These are phyloP conservation scores for Piper betle DNA, from an alignment of 164 flowering plant species.

Conservation along the genomic window DNA sequence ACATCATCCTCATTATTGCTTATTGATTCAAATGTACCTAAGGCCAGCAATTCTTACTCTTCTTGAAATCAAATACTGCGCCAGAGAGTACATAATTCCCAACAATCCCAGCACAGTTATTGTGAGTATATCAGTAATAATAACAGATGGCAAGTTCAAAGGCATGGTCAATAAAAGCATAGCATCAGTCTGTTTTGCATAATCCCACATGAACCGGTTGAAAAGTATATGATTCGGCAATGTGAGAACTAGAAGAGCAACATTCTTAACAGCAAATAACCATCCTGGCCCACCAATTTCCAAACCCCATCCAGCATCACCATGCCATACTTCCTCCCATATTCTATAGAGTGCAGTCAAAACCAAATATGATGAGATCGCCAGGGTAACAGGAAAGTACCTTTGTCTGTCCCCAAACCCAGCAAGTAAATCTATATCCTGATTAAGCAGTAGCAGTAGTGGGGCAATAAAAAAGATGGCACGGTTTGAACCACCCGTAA, in stretches of 20 bases:
- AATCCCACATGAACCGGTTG: constrained; percentile 91
- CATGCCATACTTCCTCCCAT: constrained; percentile 93
- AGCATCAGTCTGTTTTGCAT: constrained; percentile 52
- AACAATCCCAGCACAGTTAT: constrained; percentile 71
- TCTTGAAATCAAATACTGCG: constrained; percentile 85
- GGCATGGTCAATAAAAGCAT: constrained; percentile 65
- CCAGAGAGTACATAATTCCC: constrained; percentile 80
- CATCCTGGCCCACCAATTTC: constrained; percentile 92
- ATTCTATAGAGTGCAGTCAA: constrained; percentile 63
- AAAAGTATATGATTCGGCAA: constrained; percentile 91
- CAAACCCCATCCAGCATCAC: constrained; percentile 77
- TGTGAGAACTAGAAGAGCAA: constrained; percentile 78
- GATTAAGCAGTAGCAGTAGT: constrained; percentile 79
- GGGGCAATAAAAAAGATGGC: constrained; percentile 93
- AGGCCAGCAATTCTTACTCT: constrained; percentile 77
- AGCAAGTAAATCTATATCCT: constrained; percentile 87
- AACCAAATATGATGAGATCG: constrained; percentile 59
- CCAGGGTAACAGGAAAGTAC: constrained; percentile 81
- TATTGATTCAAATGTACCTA: constrained; percentile 44
- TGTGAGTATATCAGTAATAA: constrained; percentile 73
- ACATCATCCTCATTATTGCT: not conserved
- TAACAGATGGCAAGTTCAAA: constrained; percentile 71
- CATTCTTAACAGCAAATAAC: constrained; percentile 84
- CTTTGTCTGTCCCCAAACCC: constrained; percentile 93
- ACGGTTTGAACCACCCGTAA: constrained; percentile 89